These are phyloP conservation scores for Ophiostoma triangulosporum DNA, from an alignment of 2,329 filamentous ascomycete genomes.

Conservation along the genomic window DNA sequence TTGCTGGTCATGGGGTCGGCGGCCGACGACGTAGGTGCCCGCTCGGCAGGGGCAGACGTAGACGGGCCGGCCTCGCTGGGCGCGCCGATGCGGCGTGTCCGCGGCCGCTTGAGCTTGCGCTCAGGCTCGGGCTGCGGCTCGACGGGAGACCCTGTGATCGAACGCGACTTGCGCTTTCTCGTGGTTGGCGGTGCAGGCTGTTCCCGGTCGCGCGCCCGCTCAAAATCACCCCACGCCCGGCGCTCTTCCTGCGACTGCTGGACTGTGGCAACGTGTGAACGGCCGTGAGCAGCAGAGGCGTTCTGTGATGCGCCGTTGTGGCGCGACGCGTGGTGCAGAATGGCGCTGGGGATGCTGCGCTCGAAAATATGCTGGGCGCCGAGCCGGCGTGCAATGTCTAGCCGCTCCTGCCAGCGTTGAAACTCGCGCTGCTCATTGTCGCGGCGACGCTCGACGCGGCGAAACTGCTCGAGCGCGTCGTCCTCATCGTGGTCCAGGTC, in stretches of 20 bases:
- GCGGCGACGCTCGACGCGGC: conserved; percentile 37
- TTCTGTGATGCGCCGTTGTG: conserved; percentile 23
- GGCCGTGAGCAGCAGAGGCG: conserved; percentile 18
- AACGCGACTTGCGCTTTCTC: conserved; percentile 63
- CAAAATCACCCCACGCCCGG: conserved; percentile 80
- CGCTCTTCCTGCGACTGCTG: conserved; percentile 67
- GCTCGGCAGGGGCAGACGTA: conserved; percentile 15
- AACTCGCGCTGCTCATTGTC: conserved; percentile 43
- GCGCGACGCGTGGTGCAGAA: conserved; percentile 45
- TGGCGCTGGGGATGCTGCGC: conserved; percentile 40
- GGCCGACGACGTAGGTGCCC: neutral
- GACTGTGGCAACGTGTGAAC: conserved; percentile 35
- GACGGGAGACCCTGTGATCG: conserved; percentile 55
- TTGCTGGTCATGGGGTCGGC: neutral
- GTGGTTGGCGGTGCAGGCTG: conserved; percentile 31
- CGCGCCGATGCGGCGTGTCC: conserved; percentile 53
- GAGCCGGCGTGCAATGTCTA: conserved; percentile 68
- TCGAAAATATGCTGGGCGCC: conserved; percentile 62
- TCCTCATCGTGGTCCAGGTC: conserved; percentile 81
- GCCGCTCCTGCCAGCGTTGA: conserved; percentile 69
- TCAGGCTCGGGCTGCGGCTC: conserved; percentile 59
- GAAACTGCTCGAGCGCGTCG: conserved; percentile 37
- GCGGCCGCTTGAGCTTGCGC: conserved; percentile 74
- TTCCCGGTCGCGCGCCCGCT: conserved; percentile 63
- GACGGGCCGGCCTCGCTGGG: conserved; percentile 31